A percentile compares a stretch with the other conserved stretches of the same genome.
Evolutionary conservation across 2,329 filamentous ascomycete species (phyloP).

Genomic region (Magnaporthales sp.): DNA sequence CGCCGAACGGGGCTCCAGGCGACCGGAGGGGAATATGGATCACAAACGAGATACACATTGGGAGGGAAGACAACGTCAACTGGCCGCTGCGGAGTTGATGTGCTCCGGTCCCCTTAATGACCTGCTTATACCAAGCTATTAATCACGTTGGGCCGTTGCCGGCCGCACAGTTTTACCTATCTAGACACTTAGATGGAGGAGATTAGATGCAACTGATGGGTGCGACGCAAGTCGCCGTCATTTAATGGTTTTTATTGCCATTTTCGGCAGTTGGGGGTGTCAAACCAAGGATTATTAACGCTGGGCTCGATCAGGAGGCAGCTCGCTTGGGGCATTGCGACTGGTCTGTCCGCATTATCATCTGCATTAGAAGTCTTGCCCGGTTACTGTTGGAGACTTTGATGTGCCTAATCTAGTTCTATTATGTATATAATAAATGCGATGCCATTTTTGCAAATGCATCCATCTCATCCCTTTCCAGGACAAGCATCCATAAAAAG

Average conservation of each 20-base stretch:
- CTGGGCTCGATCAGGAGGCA: not conserved
- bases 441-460: not conserved
- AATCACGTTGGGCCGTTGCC: not conserved
- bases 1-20: conserved; percentile 1
- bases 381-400: not conserved
- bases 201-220: not conserved
- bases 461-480: not conserved
- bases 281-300: not conserved
- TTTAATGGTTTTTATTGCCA: not conserved
- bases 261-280: not conserved
- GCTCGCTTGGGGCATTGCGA: not conserved
- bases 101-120: not conserved
- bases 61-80: conserved; percentile 14
- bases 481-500: not conserved
- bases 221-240: not conserved
- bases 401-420: not conserved
- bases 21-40: conserved; percentile 19
- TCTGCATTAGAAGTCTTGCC: not conserved
- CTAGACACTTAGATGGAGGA: not conserved
- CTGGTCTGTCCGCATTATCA: not conserved
- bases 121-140: not conserved
- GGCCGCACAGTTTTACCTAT: not conserved
- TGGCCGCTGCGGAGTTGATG: conserved; percentile 15
- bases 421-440: not conserved
- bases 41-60: conserved; percentile 18